Evolutionary conservation across 2,329 filamentous ascomycete species (phyloP).

Genomic region (Rhynchosporium agropyri): DNA sequence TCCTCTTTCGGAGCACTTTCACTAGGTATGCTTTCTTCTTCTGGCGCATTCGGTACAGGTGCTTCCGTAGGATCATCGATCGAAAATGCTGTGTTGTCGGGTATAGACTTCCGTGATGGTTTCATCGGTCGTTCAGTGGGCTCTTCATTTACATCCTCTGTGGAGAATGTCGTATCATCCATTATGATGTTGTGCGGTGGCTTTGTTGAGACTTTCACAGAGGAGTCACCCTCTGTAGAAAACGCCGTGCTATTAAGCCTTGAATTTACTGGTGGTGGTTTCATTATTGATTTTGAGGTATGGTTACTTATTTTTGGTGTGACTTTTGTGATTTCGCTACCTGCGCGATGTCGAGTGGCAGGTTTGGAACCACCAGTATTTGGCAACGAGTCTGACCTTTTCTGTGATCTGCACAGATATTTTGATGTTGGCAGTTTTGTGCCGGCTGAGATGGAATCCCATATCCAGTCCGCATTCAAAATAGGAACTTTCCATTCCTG

Average conservation of each 20-base stretch:
- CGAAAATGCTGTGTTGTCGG: constrained; percentile 34
- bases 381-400: constrained; percentile 32
- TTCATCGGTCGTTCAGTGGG: not conserved
- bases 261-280: constrained; percentile 20
- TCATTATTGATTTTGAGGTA: constrained; percentile 22
- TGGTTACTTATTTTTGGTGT: constrained; percentile 14
- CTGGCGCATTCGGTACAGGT: not conserved
- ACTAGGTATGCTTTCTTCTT: not conserved
- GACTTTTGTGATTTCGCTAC: constrained; percentile 17
- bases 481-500: constrained; percentile 75
- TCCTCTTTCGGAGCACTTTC: constrained; percentile 23
- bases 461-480: constrained; percentile 83
- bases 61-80: constrained; percentile 17
- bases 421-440: constrained; percentile 51
- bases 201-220: constrained; percentile 24
- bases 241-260: constrained; percentile 14
- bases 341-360: constrained; percentile 16
- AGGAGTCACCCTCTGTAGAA: constrained; percentile 6
- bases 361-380: constrained; percentile 14
- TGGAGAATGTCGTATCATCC: constrained; percentile 6
- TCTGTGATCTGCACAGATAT: constrained; percentile 46
- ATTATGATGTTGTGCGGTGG: constrained; percentile 11
- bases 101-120: constrained; percentile 1
- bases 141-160: not conserved
- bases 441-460: constrained; percentile 71